Percentiles rank a stretch among this genome's conserved stretches.
Evolutionary conservation across 768 basidiomycete species (phyloP).

Genomic region (Fomitopsis serialis): DNA sequence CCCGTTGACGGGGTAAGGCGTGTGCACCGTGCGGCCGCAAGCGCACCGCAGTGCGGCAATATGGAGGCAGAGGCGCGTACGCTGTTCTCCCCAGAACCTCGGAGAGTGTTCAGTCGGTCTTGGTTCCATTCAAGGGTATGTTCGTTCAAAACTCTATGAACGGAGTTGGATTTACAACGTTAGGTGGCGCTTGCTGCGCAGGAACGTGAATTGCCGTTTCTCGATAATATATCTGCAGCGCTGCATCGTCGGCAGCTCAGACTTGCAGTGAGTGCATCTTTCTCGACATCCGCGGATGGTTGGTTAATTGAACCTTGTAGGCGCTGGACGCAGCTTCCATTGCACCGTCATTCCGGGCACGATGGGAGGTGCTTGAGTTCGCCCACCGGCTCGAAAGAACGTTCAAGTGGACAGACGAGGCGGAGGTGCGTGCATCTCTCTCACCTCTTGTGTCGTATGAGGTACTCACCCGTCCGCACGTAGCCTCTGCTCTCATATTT

Average conservation of each 20-base stretch:
- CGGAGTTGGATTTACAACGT: neutral
- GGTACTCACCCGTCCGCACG: neutral
- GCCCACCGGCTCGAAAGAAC: slow-evolving; percentile 30
- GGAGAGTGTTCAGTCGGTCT: slow-evolving; percentile 1
- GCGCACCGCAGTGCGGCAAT: neutral
- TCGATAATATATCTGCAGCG: slow-evolving; percentile 16
- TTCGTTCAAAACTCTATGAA: neutral
- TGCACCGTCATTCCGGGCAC: slow-evolving; percentile 32
- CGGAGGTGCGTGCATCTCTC: slow-evolving; percentile 33
- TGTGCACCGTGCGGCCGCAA: neutral
- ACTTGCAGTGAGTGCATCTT: slow-evolving; percentile 30
- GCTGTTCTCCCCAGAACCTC: neutral
- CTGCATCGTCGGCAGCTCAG: slow-evolving; percentile 34
- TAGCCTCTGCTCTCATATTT: slow-evolving; percentile 29
- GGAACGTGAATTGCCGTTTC: slow-evolving; percentile 17
- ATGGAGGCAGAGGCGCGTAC: neutral
- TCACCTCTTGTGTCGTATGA: neutral
- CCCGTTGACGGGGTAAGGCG: too few relatives aligned
- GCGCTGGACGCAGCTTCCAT: slow-evolving; percentile 33
- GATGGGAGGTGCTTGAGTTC: slow-evolving; percentile 32
- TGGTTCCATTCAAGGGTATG: neutral
- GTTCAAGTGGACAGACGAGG: slow-evolving; percentile 48
- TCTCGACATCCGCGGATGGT: neutral
- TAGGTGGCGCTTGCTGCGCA: slow-evolving; percentile 8
- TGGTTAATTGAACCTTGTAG: slow-evolving; percentile 21